Evolutionary conservation across 2,329 filamentous ascomycete species (phyloP).

Genomic region (Huntiella moniliformis): DNA sequence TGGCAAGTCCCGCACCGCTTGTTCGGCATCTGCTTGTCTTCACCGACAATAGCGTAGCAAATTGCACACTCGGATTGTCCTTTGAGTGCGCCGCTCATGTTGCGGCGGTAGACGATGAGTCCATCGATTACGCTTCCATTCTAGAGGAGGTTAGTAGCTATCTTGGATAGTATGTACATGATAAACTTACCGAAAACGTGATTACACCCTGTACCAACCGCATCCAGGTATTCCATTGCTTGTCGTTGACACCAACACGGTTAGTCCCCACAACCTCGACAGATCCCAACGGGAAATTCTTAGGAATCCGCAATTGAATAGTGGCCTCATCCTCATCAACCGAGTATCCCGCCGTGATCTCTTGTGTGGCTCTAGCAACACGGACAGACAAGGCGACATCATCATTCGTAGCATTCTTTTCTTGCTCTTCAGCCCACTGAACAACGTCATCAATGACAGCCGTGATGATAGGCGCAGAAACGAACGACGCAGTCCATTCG

Average conservation of each 20-base stretch:
- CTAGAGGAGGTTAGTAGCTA: conserved; percentile 17
- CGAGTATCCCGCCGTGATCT: conserved; percentile 68
- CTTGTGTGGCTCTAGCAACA: conserved; percentile 49
- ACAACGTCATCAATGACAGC: conserved; percentile 48
- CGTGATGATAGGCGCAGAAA: conserved; percentile 51
- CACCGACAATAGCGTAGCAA: conserved; percentile 85
- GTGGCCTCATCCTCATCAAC: conserved; percentile 74
- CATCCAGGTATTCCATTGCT: conserved; percentile 86
- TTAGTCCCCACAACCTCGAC: conserved; percentile 61
- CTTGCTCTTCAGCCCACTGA: conserved; percentile 42
- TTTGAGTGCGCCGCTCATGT: conserved; percentile 73
- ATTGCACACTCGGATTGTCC: conserved; percentile 92
- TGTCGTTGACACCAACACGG: conserved; percentile 72
- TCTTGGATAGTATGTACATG: not conserved
- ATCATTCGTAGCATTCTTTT: conserved; percentile 25
- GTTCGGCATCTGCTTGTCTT: conserved; percentile 75
- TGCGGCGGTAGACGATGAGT: conserved; percentile 65
- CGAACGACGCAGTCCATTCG: conserved; percentile 67
- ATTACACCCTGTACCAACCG: conserved; percentile 80
- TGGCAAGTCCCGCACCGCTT: conserved; percentile 86
- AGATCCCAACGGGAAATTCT: conserved; percentile 63
- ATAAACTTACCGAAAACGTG: conserved; percentile 50
- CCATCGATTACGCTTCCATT: conserved; percentile 81
- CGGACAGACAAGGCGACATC: conserved; percentile 46
- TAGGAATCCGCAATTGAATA: conserved; percentile 64